Base-by-base conservation (phyloP, 345 rosid species). In the Jatropha curcas region DNA sequence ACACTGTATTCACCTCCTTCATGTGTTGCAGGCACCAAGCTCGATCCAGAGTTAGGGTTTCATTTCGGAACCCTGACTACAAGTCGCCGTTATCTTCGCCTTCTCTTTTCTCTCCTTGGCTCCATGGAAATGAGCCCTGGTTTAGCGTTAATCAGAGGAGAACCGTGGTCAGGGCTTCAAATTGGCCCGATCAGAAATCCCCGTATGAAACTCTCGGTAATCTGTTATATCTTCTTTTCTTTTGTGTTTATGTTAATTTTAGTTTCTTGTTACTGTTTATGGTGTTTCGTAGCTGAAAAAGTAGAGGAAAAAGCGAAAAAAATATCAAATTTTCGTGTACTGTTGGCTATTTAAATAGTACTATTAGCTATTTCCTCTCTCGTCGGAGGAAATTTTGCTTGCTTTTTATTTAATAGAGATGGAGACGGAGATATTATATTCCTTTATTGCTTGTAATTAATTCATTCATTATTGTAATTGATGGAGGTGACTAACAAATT, bases 141-240 rank as follows among this genome's bases (percentile, higher is more conserved):
- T 88, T 84, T 79, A 82, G 96, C 35, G 72, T 74, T 71, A 81
- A 67, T 68, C 97, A 87, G 74, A 86, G 88, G 81, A 86, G 84
- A 77, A 89, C 91, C 28, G 64, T 78, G 0, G 92, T 77, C 61
- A 81, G 86, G 59, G 95, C 95, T 6, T 83, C 93, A 75, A 86
- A 79, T 75, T 90, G 98, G 97, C 70, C 79, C 16, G 74, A 88
- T 70, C 86, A 83, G 80, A 89, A 83, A 72, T 89, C 97, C 72
- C 98, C 98, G 0, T 92, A 94, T 55, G 97, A 92, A 60, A 94
- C 99, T 68, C 92, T 94, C 5, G 98, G 98, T 93, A 88, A 37
- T 30, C 22, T 34, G 19, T 22, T 20, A 9, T 39, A 20, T 22
- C 68, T 48, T 16, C 31, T 4, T 60, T 33, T 46, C 24, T 25